Conservation (phyloP, 805 yeast species). For the Myxozyma monticola region DNA sequence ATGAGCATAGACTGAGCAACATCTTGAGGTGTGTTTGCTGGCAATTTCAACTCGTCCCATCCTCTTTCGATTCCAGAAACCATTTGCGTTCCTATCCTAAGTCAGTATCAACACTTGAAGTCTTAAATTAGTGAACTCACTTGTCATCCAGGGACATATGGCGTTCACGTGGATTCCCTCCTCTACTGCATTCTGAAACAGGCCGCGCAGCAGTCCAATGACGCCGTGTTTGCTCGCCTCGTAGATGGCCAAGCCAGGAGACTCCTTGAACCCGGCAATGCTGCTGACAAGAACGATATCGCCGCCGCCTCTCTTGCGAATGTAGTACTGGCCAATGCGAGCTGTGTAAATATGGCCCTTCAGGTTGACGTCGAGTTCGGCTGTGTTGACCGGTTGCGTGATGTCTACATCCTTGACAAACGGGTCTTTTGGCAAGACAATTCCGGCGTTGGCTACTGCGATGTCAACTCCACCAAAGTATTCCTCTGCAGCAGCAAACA, state of each 20-base stretch:
- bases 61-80: conserved; percentile 15
- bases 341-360: conserved; percentile 16
- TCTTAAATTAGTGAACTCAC: too few species aligned
- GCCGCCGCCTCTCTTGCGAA: conserved; percentile 7
- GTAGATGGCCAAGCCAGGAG: conserved; percentile 19
- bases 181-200: conserved; percentile 9
- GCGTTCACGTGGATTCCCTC: conserved; percentile 20
- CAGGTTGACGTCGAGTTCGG: conserved; percentile 14
- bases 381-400: conserved; percentile 10
- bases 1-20: conserved; percentile 11
- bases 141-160: conserved; percentile 25
- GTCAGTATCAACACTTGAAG: too few species aligned
- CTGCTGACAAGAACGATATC: conserved; percentile 12
- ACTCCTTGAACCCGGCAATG: conserved; percentile 24
- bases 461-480: conserved; percentile 14
- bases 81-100: conserved; percentile 16
- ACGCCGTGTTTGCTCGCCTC: conserved; percentile 24
- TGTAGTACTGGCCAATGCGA: conserved; percentile 13
- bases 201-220: conserved; percentile 16
- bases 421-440: conserved; percentile 15
- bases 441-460: conserved; percentile 10
- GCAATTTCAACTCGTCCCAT: conserved; percentile 11
- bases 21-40: conserved; percentile 17
- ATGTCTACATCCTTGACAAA: conserved; percentile 12
- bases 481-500: conserved; percentile 11